phyloP scores from a whole-genome alignment of 768 basidiomycete genomes.

The Suillus alpinus region DNA sequence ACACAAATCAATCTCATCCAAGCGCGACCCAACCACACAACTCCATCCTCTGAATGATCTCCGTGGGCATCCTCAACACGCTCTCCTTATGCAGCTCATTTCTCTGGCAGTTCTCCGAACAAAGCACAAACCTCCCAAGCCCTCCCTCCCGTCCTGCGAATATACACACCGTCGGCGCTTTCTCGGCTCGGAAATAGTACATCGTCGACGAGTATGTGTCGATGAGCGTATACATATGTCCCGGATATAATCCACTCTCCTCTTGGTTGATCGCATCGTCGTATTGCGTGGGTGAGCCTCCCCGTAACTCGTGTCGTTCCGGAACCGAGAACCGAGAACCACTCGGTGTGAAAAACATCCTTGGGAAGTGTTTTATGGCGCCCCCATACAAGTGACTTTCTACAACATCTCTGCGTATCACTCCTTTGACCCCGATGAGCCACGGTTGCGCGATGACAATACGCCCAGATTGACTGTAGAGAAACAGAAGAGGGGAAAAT shows the following conservation, averaged over 20 bases:
- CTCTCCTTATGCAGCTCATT: slow-evolving; percentile 19
- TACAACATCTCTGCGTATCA: slow-evolving; percentile 7
- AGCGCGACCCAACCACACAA: neutral
- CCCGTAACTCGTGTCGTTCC: neutral
- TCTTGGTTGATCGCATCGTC: neutral
- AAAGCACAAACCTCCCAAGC: slow-evolving; percentile 21
- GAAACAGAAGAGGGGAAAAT: slow-evolving; percentile 6
- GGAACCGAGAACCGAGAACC: neutral
- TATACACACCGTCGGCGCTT: slow-evolving; percentile 19
- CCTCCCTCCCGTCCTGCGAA: slow-evolving; percentile 21
- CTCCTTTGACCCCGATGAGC: slow-evolving; percentile 20
- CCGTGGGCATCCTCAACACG: slow-evolving; percentile 18
- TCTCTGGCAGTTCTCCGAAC: slow-evolving; percentile 15
- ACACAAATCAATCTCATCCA: neutral
- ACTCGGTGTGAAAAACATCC: neutral
- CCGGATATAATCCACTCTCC: neutral
- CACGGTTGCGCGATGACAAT: slow-evolving; percentile 13
- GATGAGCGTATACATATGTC: neutral
- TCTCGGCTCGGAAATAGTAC: slow-evolving; percentile 18
- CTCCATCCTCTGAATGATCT: slow-evolving; percentile 1
- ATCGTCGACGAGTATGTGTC: slow-evolving; percentile 12
- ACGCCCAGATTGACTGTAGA: slow-evolving; percentile 14
- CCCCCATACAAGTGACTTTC: slow-evolving; percentile 13
- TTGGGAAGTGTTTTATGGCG: neutral
- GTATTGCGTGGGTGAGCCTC: neutral